Evolutionary conservation across 192 early-diverging fungal genomes (phyloP).

Genomic region (Chytriomyces hyalinus): DNA sequence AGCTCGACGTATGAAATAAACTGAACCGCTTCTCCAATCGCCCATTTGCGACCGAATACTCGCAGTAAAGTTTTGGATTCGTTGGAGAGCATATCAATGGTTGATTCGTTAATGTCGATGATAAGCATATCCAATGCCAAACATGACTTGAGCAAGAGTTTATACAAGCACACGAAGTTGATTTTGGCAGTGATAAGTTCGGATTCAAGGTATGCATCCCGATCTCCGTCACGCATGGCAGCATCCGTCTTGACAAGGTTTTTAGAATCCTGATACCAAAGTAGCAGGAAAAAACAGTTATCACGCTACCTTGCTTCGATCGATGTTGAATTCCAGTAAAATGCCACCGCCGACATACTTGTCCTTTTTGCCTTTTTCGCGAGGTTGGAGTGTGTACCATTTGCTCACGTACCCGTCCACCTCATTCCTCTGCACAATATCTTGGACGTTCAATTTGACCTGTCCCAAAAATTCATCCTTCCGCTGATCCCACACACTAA

Average conservation of each 20-base stretch:
- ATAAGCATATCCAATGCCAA: slow-evolving; percentile 51
- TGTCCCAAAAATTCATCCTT: slow-evolving; percentile 62
- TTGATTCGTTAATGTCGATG: slow-evolving; percentile 43
- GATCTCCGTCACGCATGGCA: slow-evolving; percentile 14
- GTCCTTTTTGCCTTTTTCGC: slow-evolving; percentile 53
- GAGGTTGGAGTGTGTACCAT: slow-evolving; percentile 46
- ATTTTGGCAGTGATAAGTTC: slow-evolving; percentile 39
- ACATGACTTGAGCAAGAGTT: slow-evolving; percentile 48
- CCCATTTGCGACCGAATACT: slow-evolving; percentile 49
- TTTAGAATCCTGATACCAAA: neutral
- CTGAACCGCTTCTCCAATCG: slow-evolving; percentile 51
- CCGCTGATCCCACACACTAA: slow-evolving; percentile 53
- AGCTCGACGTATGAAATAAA: slow-evolving; percentile 53
- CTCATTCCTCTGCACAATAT: slow-evolving; percentile 46
- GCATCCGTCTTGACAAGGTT: slow-evolving; percentile 13
- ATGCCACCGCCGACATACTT: slow-evolving; percentile 65
- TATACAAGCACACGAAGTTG: slow-evolving; percentile 50
- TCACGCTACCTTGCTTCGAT: slow-evolving; percentile 36
- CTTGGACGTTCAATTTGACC: slow-evolving; percentile 45
- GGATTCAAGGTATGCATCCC: slow-evolving; percentile 9
- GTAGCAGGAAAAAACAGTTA: neutral
- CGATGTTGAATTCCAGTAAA: slow-evolving; percentile 49
- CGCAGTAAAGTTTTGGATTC: slow-evolving; percentile 50
- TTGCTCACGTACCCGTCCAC: slow-evolving; percentile 41
- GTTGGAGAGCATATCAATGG: slow-evolving; percentile 48